Conservation (phyloP, 495 filamentous ascomycete genomes). For the Penicillium pancosmium region DNA sequence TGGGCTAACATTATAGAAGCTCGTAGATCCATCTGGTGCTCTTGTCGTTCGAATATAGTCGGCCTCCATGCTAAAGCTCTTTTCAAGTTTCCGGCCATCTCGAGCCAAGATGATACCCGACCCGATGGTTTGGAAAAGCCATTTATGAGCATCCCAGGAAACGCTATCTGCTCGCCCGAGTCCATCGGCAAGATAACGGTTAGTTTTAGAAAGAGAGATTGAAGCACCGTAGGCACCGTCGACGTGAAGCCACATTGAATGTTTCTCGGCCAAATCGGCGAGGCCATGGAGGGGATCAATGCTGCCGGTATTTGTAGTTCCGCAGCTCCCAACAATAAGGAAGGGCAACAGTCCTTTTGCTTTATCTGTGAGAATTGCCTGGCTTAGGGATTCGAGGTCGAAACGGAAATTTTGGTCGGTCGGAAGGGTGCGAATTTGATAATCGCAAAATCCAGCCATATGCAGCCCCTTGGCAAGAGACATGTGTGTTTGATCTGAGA, state of each 20-base stretch:
- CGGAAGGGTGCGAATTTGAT: conserved; percentile 22
- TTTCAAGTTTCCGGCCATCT: background rate
- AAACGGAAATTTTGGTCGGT: conserved; percentile 19
- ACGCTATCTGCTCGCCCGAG: background rate
- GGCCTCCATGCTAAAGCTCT: conserved; percentile 1
- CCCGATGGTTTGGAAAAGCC: background rate
- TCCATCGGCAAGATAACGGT: background rate
- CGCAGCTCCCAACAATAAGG: conserved; percentile 27
- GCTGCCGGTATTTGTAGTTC: conserved; percentile 31
- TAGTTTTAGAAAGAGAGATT: conserved; percentile 18
- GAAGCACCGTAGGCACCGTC: conserved; percentile 35
- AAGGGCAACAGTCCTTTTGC: conserved; percentile 21
- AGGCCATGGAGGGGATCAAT: conserved; percentile 27
- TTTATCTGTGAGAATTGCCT: conserved; percentile 19
- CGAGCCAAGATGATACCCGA: background rate
- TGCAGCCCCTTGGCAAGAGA: conserved; percentile 25
- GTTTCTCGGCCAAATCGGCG: conserved; percentile 5
- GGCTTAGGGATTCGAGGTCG: conserved; percentile 1
- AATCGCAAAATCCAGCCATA: conserved; percentile 23
- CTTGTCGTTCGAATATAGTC: conserved; percentile 1
- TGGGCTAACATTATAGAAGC: background rate
- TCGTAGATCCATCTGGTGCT: background rate
- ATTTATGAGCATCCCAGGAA: conserved; percentile 2
- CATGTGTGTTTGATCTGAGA: conserved; percentile 31
- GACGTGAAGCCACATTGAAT: conserved; percentile 24